A percentile compares a stretch with the other conserved stretches of the same genome.
These are phyloP conservation scores for Cladosporium sp. DNA, from an alignment of 2,329 filamentous ascomycete genomes.

Conservation along the genomic window DNA sequence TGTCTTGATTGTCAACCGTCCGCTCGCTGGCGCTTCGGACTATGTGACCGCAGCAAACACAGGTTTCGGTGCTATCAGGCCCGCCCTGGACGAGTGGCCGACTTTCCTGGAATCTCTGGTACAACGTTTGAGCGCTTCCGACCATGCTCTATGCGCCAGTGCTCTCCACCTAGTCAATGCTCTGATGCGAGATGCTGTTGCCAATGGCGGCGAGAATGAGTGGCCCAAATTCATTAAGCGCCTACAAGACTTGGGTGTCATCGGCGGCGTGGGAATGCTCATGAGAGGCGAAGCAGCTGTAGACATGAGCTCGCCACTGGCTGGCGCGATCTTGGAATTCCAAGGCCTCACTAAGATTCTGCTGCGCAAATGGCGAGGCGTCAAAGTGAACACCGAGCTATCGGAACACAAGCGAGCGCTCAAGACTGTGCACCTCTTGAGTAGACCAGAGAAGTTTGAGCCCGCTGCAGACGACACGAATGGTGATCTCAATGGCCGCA, in stretches of 20 bases:
- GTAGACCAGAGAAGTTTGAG: slow-evolving; percentile 31
- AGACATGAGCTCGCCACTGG: slow-evolving; percentile 84
- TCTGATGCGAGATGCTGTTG: slow-evolving; percentile 86
- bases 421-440: slow-evolving; percentile 75
- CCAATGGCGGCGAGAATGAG: slow-evolving; percentile 74
- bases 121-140: slow-evolving; percentile 85
- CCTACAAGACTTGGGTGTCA: slow-evolving; percentile 88
- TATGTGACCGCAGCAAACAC: slow-evolving; percentile 60
- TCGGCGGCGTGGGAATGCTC: slow-evolving; percentile 83
- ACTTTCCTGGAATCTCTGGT: slow-evolving; percentile 95
- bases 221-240: slow-evolving; percentile 96
- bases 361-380: slow-evolving; percentile 77
- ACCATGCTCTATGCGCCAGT: slow-evolving; percentile 94
- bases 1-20: slow-evolving; percentile 83
- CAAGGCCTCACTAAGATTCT: slow-evolving; percentile 82
- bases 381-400: slow-evolving; percentile 80
- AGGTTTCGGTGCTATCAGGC: slow-evolving; percentile 89
- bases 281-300: slow-evolving; percentile 94
- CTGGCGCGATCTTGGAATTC: slow-evolving; percentile 87
- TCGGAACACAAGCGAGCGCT: slow-evolving; percentile 85
- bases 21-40: slow-evolving; percentile 54
- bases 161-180: slow-evolving; percentile 94
- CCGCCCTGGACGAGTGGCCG: slow-evolving; percentile 85
- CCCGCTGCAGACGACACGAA: slow-evolving; percentile 53
- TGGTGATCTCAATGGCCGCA: slow-evolving; percentile 27